These are phyloP conservation scores for Epichloe sp. DNA, from an alignment of 2,329 filamentous ascomycete genomes.

Conservation along the genomic window DNA sequence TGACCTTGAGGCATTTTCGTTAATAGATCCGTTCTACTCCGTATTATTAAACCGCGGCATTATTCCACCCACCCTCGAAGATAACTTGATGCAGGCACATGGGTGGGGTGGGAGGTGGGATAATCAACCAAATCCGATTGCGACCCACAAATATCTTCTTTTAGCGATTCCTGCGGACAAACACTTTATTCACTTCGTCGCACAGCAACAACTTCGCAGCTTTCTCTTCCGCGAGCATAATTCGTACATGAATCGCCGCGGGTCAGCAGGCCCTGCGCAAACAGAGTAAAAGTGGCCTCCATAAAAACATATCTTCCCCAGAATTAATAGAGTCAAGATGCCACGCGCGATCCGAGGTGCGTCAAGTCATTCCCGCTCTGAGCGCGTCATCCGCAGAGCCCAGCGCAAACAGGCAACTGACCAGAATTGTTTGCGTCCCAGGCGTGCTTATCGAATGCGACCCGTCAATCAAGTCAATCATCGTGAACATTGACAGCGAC, in stretches of 20 bases:
- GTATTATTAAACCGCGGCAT: too few species aligned
- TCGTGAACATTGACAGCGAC: constrained; percentile 60
- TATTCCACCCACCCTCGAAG: too few species aligned
- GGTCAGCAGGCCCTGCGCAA: not conserved
- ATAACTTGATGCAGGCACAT: too few species aligned
- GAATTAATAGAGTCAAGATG: constrained; percentile 23
- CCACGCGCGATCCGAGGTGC: constrained; percentile 44
- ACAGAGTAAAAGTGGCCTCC: not conserved
- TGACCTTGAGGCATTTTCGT: too few species aligned
- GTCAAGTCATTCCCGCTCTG: constrained; percentile 1
- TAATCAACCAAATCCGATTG: not conserved
- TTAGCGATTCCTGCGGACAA: not conserved
- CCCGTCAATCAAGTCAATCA: constrained; percentile 78
- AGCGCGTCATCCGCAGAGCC: not conserved
- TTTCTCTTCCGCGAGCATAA: too few species aligned
- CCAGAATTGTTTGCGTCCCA: constrained; percentile 12
- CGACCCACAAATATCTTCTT: not conserved
- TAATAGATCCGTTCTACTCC: too few species aligned
- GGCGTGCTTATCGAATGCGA: constrained; percentile 72
- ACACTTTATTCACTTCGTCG: too few species aligned
- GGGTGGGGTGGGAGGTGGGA: too few species aligned
- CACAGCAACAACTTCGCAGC: too few species aligned
- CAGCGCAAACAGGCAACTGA: constrained; percentile 1
- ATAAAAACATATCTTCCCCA: not conserved
- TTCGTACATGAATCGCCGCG: too few species aligned